Conservation (phyloP, 2,329 filamentous ascomycete genomes). For the Xylariaceae sp. region DNA sequence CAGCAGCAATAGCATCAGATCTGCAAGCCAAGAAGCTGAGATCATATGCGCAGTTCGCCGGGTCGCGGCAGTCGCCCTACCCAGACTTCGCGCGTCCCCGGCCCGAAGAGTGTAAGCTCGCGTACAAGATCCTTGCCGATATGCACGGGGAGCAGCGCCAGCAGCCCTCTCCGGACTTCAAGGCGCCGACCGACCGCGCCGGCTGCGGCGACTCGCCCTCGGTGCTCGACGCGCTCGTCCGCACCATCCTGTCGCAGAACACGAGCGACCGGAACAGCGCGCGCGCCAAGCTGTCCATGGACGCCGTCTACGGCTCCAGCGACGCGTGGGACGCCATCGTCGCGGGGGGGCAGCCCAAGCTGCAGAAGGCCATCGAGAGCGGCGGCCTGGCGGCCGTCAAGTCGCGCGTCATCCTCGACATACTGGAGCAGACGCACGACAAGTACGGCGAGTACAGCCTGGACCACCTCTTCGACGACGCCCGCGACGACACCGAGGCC, state of each 20-base stretch:
- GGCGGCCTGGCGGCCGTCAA: conserved; percentile 71
- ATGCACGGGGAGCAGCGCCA: conserved; percentile 63
- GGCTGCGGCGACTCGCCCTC: conserved; percentile 51
- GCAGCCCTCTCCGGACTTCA: too few relatives aligned
- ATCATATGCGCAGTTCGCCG: conserved; percentile 35
- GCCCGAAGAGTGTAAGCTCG: conserved; percentile 59
- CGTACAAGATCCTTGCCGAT: conserved; percentile 58
- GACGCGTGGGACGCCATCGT: conserved; percentile 40
- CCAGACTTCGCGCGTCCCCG: conserved; percentile 63
- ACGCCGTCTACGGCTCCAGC: conserved; percentile 38
- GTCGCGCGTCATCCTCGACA: conserved; percentile 63
- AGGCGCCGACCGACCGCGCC: conserved; percentile 55
- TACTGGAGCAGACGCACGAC: conserved; percentile 58
- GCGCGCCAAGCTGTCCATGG: conserved; percentile 50
- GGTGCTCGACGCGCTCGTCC: conserved; percentile 47
- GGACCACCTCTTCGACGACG: conserved; percentile 41
- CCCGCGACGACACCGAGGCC: conserved; percentile 41
- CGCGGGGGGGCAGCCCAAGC: conserved; percentile 34
- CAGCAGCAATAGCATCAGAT: conserved; percentile 10
- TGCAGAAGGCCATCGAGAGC: conserved; percentile 58
- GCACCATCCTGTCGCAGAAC: conserved; percentile 49
- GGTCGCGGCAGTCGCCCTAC: conserved; percentile 49
- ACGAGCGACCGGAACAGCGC: conserved; percentile 52
- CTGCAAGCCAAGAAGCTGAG: conserved; percentile 41
- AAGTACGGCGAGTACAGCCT: conserved; percentile 40